phyloP scores from a whole-genome alignment of 495 filamentous ascomycete species.

The Diplogelasinospora grovesii region DNA sequence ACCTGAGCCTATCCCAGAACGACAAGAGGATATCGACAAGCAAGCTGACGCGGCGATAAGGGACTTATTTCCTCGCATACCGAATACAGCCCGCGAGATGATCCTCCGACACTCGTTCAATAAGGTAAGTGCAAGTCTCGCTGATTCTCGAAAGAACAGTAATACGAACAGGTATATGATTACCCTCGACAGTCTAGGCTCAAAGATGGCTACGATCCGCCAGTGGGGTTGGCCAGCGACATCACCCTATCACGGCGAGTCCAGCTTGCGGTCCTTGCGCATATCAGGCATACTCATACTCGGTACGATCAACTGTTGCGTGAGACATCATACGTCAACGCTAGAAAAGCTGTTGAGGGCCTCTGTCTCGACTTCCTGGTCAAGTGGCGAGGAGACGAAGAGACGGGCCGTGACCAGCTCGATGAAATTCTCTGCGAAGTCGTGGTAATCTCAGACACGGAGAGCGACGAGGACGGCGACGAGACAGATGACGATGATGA shows the following conservation, averaged over 20 bases:
- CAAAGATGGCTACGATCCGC: conserved; percentile 35
- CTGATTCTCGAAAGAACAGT: not conserved
- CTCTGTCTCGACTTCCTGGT: conserved; percentile 64
- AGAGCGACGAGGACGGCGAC: conserved; percentile 55
- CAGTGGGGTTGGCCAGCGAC: conserved; percentile 62
- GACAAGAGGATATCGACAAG: conserved; percentile 59
- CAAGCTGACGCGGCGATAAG: conserved; percentile 67
- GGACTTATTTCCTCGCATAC: conserved; percentile 84
- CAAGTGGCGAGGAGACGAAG: conserved; percentile 84
- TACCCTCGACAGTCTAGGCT: conserved; percentile 11
- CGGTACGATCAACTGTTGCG: conserved; percentile 75
- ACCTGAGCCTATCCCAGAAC: conserved; percentile 47
- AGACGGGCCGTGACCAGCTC: conserved; percentile 64
- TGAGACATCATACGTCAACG: conserved; percentile 57
- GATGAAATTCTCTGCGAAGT: conserved; percentile 78
- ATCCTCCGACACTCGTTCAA: conserved; percentile 80
- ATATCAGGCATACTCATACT: conserved; percentile 81
- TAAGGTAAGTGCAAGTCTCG: conserved; percentile 47
- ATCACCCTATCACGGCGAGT: conserved; percentile 66
- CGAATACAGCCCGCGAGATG: conserved; percentile 63
- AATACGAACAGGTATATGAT: conserved; percentile 9
- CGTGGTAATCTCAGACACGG: conserved; percentile 75
- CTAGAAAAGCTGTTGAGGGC: conserved; percentile 63
- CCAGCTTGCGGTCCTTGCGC: conserved; percentile 76
- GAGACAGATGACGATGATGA: conserved; percentile 18